Conservation (phyloP, 306 rosid genomes). For the Quercus agrifolia region DNA sequence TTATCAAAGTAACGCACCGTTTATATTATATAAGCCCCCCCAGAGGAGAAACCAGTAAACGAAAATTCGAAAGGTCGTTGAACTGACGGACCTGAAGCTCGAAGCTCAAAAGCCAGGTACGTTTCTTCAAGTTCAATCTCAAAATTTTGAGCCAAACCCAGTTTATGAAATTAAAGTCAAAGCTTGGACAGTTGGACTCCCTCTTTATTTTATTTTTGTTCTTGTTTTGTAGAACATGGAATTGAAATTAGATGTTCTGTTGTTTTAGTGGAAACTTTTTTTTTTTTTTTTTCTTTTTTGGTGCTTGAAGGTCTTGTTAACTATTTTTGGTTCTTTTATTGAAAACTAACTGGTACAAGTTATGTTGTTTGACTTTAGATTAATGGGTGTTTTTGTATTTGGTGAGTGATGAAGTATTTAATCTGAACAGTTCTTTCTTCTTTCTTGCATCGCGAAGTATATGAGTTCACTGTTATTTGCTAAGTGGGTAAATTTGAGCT, state of each 20-base stretch:
- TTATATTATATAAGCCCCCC: too few species aligned
- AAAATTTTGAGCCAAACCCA: conserved; percentile 1
- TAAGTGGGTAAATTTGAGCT: neutral
- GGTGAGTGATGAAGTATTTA: neutral
- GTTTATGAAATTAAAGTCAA: neutral
- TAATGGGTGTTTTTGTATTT: neutral
- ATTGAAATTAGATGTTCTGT: neutral
- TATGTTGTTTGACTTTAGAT: neutral
- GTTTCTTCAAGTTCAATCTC: too few species aligned
- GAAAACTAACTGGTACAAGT: neutral
- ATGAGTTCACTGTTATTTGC: neutral
- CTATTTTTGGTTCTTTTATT: neutral
- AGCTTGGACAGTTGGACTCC: neutral
- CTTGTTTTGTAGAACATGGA: neutral
- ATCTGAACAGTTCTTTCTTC: neutral
- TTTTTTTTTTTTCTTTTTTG: neutral
- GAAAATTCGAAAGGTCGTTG: too few species aligned
- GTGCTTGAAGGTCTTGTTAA: neutral
- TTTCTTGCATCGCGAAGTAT: neutral
- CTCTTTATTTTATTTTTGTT: neutral
- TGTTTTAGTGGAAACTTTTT: neutral
- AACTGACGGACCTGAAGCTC: too few species aligned
- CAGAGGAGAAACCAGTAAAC: too few species aligned
- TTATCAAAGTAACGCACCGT: too few species aligned
- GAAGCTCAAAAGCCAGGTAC: too few species aligned